Evolutionary conservation across 495 filamentous ascomycete genomes (phyloP).

Genomic region (Podospora pseudoanserina): DNA sequence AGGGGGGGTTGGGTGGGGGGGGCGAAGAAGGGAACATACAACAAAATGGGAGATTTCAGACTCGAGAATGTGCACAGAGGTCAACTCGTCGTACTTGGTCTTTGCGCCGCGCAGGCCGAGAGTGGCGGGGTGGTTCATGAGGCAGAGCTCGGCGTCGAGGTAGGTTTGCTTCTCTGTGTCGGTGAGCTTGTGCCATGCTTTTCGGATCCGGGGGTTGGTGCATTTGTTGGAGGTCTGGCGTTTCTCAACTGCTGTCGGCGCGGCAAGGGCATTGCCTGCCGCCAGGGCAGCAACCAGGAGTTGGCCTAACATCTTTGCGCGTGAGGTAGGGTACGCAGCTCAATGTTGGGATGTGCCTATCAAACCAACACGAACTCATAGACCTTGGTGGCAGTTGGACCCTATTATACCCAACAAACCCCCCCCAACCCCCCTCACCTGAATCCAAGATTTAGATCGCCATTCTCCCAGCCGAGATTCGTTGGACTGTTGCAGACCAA

Average conservation of each 20-base stretch:
- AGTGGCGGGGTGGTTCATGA: conserved; percentile 19
- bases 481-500: neutral
- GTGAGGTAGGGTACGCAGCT: neutral
- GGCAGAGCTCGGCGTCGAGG: conserved; percentile 23
- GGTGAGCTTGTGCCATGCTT: conserved; percentile 22
- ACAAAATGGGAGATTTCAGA: conserved; percentile 17
- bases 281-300: neutral
- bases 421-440: neutral
- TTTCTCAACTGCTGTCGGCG: neutral
- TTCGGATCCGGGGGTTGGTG: neutral
- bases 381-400: neutral
- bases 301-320: neutral
- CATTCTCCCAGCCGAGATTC: neutral
- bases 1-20: no score
- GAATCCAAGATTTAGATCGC: neutral
- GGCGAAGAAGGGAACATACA: conserved; percentile 7
- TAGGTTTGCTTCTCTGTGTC: conserved; percentile 21
- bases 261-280: neutral
- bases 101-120: conserved; percentile 19
- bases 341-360: neutral
- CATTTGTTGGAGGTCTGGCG: neutral
- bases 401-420: neutral
- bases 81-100: conserved; percentile 24
- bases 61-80: conserved; percentile 20
- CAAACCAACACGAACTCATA: neutral